Evolutionary conservation across 129 eudicot species (phyloP), one percentile per base, ranked within the genome.

Genomic region (Smallanthus sonchifolius): DNA sequence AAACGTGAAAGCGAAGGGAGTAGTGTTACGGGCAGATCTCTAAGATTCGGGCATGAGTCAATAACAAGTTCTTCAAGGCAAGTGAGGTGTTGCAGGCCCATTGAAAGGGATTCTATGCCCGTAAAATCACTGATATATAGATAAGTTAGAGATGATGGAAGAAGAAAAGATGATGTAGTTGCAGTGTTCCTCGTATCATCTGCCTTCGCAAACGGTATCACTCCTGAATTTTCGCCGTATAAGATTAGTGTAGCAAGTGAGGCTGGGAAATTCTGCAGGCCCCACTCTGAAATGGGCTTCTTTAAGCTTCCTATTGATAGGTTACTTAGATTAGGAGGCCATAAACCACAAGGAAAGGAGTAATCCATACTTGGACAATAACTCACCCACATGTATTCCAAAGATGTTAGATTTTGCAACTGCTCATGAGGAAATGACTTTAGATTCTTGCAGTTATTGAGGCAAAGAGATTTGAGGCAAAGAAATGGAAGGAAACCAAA

Each of bases 1-100:
- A 80, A 57, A 38, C 55, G 2, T 16, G 72, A 36, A 55, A 80
- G 77, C 24, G 59, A 19, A 64, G 76, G 76, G 45, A 81, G 77
- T 52, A 43, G 54, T 4, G 35, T 65, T 35, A 62, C 74, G 1
- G 77, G 73, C 81, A 69, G 65, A 65, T 75, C 72, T 64, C 47
- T 36, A 37, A 75, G 71, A 19, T 49, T 75, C 52, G 42, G 79
- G 32, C 72, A 75, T 14, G 59, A 15, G 7, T 14, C 0, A 14
- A 65, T 37, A 4, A 5, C 4, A 75, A 75, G 79, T 7, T 13
- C 5, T 36, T 75, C 42, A 65, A 75, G 79, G 51, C 30, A 63
- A 24, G 71, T 74, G 63, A 74, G 79, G 39, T 74, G 79, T 19
- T 74, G 47, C 62, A 74, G 10, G 10, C 61, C 79, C 30, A 16